Conservation (phyloP, 2,329 filamentous ascomycete species). For the Hyphodiscus sp. region DNA sequence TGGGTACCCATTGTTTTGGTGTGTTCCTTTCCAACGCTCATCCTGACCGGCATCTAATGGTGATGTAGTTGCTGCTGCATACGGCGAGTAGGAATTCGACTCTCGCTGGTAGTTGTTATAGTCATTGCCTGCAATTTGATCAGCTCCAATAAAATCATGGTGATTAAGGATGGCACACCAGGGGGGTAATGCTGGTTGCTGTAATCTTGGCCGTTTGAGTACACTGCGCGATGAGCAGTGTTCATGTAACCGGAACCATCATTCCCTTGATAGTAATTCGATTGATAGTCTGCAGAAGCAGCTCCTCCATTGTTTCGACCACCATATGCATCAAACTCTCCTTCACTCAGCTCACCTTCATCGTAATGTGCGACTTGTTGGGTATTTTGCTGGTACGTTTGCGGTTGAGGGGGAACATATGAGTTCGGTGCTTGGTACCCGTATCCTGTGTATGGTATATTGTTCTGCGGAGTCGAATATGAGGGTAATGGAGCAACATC, state of each 20-base stretch:
- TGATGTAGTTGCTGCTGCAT: constrained; percentile 9
- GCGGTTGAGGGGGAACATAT: constrained; percentile 14
- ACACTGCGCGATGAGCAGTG: constrained; percentile 19
- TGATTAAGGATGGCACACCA: constrained; percentile 13
- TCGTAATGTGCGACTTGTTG: constrained; percentile 37
- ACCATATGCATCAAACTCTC: constrained; percentile 44
- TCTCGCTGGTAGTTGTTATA: constrained; percentile 14
- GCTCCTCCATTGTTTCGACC: constrained; percentile 1
- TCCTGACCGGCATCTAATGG: constrained; percentile 9
- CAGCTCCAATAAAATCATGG: not conserved
- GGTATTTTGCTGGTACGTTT: constrained; percentile 18
- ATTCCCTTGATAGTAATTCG: constrained; percentile 27
- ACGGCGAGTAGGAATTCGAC: constrained; percentile 24
- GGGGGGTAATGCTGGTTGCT: constrained; percentile 9
- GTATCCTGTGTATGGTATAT: constrained; percentile 14
- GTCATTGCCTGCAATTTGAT: constrained; percentile 12
- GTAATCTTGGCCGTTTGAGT: constrained; percentile 13
- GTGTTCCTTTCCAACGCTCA: constrained; percentile 4
- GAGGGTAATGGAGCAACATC: constrained; percentile 20
- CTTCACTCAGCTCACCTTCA: constrained; percentile 73
- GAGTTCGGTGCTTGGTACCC: constrained; percentile 15
- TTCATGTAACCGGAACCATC: constrained; percentile 19
- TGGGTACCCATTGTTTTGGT: constrained; percentile 4
- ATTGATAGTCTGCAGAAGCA: constrained; percentile 11
- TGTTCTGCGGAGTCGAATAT: constrained; percentile 16